Evolutionary conservation across 768 basidiomycete genomes (phyloP).

Genomic region (Boletus rubroflammeus): DNA sequence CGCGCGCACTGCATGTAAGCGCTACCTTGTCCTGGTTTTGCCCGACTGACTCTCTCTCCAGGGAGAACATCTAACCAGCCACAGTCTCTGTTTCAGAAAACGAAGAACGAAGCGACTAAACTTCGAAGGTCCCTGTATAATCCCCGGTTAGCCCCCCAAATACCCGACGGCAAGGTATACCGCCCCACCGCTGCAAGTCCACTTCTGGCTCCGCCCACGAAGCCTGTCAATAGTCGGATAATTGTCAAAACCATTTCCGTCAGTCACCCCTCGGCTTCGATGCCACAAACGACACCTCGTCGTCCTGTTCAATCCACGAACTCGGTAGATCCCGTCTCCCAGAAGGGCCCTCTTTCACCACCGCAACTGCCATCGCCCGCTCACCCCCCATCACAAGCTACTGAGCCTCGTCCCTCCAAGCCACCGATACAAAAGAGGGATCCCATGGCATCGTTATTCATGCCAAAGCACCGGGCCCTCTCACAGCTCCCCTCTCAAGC

Average conservation of each 20-base stretch:
- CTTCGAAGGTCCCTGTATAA: conserved; percentile 59
- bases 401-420: conserved; percentile 35
- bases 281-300: conserved; percentile 4
- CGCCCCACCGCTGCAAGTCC: conserved; percentile 35
- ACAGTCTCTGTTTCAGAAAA: conserved; percentile 76
- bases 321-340: conserved; percentile 5
- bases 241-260: conserved; percentile 49
- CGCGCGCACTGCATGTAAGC: conserved; percentile 53
- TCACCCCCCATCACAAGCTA: conserved; percentile 15
- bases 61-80: conserved; percentile 44
- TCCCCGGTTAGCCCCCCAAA: conserved; percentile 51
- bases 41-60: conserved; percentile 20
- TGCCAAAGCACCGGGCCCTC: conserved; percentile 70
- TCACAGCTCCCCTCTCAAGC: conserved; percentile 47
- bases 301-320: conserved; percentile 35
- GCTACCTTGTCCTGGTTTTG: background rate
- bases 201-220: conserved; percentile 31
- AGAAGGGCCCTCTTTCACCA: conserved; percentile 31
- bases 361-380: conserved; percentile 9
- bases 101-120: conserved; percentile 65
- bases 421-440: conserved; percentile 52
- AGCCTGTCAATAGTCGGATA: conserved; percentile 38
- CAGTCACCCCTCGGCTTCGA: conserved; percentile 31
- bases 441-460: conserved; percentile 59
- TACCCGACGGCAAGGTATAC: conserved; percentile 43